Conservation (phyloP, 2,329 filamentous ascomycete species). For the Fusarium sp. region DNA sequence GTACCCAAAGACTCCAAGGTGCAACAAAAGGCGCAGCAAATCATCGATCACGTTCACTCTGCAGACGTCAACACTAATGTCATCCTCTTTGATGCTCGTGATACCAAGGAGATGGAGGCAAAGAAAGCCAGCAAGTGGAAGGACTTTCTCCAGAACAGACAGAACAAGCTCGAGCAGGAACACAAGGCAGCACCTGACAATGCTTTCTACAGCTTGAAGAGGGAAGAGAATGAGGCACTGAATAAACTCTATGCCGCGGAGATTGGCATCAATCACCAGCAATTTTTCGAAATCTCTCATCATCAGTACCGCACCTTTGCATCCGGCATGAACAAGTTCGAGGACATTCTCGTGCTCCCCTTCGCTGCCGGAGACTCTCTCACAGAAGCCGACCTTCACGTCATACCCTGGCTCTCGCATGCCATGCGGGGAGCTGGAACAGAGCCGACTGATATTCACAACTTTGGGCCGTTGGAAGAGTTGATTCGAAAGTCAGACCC, state of each 20-base stretch:
- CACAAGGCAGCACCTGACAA: slow-evolving; percentile 18
- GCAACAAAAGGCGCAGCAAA: slow-evolving; percentile 6
- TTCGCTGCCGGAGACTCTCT: slow-evolving; percentile 29
- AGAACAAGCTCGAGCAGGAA: slow-evolving; percentile 24
- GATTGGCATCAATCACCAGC: not conserved
- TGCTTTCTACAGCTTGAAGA: slow-evolving; percentile 33
- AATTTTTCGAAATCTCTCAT: slow-evolving; percentile 18
- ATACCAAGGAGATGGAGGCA: slow-evolving; percentile 13
- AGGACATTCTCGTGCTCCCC: slow-evolving; percentile 25
- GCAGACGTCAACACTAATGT: slow-evolving; percentile 22
- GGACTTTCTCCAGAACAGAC: slow-evolving; percentile 16
- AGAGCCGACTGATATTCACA: not conserved
- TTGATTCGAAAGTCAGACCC: slow-evolving; percentile 6
- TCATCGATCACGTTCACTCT: slow-evolving; percentile 34
- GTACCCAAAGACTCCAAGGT: slow-evolving; percentile 9
- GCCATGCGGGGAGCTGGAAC: slow-evolving; percentile 18
- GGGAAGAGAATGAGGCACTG: slow-evolving; percentile 21
- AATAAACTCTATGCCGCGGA: slow-evolving; percentile 11
- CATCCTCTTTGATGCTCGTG: slow-evolving; percentile 25
- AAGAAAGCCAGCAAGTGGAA: slow-evolving; percentile 8
- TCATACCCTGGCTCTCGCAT: slow-evolving; percentile 30
- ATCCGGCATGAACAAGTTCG: slow-evolving; percentile 22
- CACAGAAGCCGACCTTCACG: slow-evolving; percentile 33
- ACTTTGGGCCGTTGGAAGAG: not conserved
- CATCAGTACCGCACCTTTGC: slow-evolving; percentile 14